These are phyloP conservation scores for Metarhizium robertsii DNA, from an alignment of 2,329 filamentous ascomycete genomes.

Conservation along the genomic window DNA sequence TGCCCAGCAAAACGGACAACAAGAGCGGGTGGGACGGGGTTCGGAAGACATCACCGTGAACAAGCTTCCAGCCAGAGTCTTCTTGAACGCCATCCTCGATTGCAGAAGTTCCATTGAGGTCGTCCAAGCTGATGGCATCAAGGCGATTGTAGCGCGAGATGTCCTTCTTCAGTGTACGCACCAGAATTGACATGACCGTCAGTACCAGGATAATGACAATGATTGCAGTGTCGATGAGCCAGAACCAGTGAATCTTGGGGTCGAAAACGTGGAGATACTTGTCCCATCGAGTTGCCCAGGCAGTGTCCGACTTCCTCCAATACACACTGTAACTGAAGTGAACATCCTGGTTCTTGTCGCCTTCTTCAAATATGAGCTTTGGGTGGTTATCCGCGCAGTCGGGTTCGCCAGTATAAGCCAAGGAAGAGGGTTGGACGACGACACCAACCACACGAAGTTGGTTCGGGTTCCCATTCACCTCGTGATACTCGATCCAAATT, in stretches of 20 bases:
- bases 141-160: conserved; percentile 94
- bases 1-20: conserved; percentile 80
- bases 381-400: conserved; percentile 54
- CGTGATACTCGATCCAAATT: conserved; percentile 86
- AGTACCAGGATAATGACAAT: conserved; percentile 87
- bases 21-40: conserved; percentile 74
- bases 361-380: conserved; percentile 54
- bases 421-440: conserved; percentile 73
- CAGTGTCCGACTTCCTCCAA: conserved; percentile 76
- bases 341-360: conserved; percentile 48
- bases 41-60: conserved; percentile 95
- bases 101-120: conserved; percentile 68
- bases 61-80: conserved; percentile 96
- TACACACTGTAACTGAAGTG: conserved; percentile 88
- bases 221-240: conserved; percentile 88
- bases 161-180: conserved; percentile 84
- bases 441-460: conserved; percentile 88
- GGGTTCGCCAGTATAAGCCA: conserved; percentile 44
- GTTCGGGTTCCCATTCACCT: conserved; percentile 54
- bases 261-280: conserved; percentile 97
- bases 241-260: conserved; percentile 99
- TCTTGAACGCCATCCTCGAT: conserved; percentile 92
- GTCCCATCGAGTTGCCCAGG: conserved; percentile 97
- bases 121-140: conserved; percentile 83
- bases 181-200: conserved; percentile 85